Conservation (phyloP, 805 yeast genomes). For the Candida sonorensis region DNA sequence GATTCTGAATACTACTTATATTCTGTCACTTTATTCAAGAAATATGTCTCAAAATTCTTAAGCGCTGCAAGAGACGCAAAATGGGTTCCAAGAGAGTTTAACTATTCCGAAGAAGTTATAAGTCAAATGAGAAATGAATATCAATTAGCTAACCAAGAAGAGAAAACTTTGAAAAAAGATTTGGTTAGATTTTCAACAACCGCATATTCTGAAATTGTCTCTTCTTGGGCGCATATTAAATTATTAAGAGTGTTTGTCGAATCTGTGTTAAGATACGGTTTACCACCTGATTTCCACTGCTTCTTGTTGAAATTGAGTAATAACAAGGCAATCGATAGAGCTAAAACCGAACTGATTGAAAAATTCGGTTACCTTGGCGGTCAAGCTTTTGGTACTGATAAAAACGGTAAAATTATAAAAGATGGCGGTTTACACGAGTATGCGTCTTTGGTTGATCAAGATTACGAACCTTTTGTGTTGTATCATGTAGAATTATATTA, state of each 20-base stretch:
- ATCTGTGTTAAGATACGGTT: constrained; percentile 89
- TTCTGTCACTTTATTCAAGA: constrained; percentile 80
- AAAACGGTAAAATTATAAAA: constrained; percentile 56
- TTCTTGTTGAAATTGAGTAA: constrained; percentile 36
- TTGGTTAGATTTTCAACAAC: constrained; percentile 76
- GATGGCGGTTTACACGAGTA: constrained; percentile 67
- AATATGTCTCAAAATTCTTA: constrained; percentile 63
- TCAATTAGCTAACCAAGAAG: constrained; percentile 66
- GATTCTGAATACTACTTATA: constrained; percentile 73
- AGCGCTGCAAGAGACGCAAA: constrained; percentile 73
- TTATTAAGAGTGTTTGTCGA: constrained; percentile 86
- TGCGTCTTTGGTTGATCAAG: constrained; percentile 88
- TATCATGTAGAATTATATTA: constrained; percentile 46
- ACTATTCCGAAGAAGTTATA: constrained; percentile 71
- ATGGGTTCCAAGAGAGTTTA: constrained; percentile 90
- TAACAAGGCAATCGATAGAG: constrained; percentile 37
- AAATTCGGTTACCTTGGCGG: constrained; percentile 91
- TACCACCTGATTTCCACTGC: constrained; percentile 83
- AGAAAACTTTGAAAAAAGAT: constrained; percentile 68
- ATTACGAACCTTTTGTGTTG: constrained; percentile 93
- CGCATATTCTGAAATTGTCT: constrained; percentile 81
- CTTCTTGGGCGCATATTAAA: constrained; percentile 88
- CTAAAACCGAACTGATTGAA: constrained; percentile 62
- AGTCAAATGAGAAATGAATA: constrained; percentile 73
- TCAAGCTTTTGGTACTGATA: constrained; percentile 68